Conservation (phyloP, 192 early-diverging fungal genomes). For the Pilaira anomala region DNA sequence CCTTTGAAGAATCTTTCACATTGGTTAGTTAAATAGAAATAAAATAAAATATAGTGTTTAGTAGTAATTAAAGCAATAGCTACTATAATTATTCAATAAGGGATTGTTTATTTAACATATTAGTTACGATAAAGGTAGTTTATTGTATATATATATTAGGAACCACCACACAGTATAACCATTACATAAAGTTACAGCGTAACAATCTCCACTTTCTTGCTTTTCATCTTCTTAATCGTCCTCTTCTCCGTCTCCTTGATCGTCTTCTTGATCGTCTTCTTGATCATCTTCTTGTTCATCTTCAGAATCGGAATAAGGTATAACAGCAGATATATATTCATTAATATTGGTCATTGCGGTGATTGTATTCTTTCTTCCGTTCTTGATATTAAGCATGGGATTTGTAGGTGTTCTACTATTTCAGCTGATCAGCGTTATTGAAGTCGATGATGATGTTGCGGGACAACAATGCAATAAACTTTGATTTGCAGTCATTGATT, state of each 20-base stretch:
- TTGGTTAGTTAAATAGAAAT: background rate
- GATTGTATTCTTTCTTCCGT: constrained; percentile 11
- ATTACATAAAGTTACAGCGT: background rate
- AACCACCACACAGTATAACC: background rate
- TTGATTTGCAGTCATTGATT: constrained; percentile 13
- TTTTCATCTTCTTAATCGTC: background rate
- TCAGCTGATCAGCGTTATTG: constrained; percentile 11
- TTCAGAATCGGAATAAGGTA: constrained; percentile 5
- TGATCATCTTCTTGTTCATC: constrained; percentile 12
- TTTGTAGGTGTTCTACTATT: constrained; percentile 8
- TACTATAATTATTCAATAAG: constrained; percentile 8
- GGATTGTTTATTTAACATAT: constrained; percentile 1
- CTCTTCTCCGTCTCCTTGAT: background rate
- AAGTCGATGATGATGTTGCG: constrained; percentile 11
- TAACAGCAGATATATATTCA: constrained; percentile 11
- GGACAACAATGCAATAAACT: constrained; percentile 13
- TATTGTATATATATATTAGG: constrained; percentile 2
- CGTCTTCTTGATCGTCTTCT: background rate
- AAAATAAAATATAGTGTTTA: background rate
- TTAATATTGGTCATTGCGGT: constrained; percentile 2
- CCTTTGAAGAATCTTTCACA: constrained; percentile 2
- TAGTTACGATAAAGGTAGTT: background rate
- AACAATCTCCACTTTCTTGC: background rate
- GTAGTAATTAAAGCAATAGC: background rate
- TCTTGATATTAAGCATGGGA: constrained; percentile 11